Evolutionary conservation across 2,329 filamentous ascomycete genomes (phyloP), one percentile per base, ranked within the genome.

Genomic region (Myrmaecium sp.): DNA sequence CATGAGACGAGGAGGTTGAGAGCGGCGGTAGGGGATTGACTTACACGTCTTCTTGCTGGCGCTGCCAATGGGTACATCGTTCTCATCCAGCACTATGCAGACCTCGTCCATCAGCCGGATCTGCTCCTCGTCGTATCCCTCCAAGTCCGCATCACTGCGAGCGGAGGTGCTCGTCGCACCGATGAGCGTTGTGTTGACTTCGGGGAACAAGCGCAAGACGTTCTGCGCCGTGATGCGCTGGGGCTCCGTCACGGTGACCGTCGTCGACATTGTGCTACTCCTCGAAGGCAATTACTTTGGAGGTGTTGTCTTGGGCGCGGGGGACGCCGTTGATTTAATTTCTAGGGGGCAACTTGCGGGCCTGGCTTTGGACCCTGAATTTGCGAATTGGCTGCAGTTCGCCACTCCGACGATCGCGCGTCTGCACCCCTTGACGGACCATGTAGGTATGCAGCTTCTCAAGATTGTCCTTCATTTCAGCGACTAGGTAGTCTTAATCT

Each of bases 51-150:
- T 98, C 69, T 98, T 95, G 72, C 80, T 93, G 27, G 82, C 86
- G 39, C 82, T 93, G 36, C 89, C 89, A 52, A 98, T 93, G 16
- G 86, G 84, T 43, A 71, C 62, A 52, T 95, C 89, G 44, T 95
- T 69, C 43, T 92, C 74, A 54, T 95, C 86, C 24, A 91, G 62
- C 11, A 98, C 89, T 50, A 98, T 95, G 66, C 89, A 98, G 26
- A 94, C 78, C 61, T 95, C 89, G 46, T 98, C 86, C 89, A 98
- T 98, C 44, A 98, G 60, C 26, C 86, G 75, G 44, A 94, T 93
- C 60, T 98, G 89, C 62, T 95, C 86, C 52, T 80, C 86, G 60
- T 95, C 84, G 60, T 95, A 91, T 27, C 86, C 89, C 30, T 76
- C 76, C 23, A 95, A 66, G 31, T 82, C 81, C 36, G 58, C 57